Conservation (phyloP, 345 rosid genomes). For the Gossypium sturtianum region DNA sequence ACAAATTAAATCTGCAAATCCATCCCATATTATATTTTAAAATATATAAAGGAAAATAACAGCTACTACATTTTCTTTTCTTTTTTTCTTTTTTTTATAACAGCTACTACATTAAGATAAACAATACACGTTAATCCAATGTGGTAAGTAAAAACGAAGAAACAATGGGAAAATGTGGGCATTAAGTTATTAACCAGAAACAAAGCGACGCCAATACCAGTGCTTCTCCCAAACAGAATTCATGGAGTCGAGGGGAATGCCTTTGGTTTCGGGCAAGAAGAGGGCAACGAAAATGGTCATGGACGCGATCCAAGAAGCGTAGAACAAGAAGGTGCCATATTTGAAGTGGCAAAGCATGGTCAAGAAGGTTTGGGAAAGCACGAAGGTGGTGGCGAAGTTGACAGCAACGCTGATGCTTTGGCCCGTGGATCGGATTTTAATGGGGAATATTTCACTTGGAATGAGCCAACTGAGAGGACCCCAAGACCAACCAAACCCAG, state of each 20-base stretch:
- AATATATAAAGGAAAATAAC: neutral
- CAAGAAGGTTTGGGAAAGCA: conserved; percentile 52
- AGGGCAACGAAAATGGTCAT: conserved; percentile 49
- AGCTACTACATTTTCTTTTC: neutral
- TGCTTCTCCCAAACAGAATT: conserved; percentile 49
- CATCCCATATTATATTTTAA: neutral
- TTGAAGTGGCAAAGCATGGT: conserved; percentile 62
- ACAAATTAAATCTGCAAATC: too few relatives aligned
- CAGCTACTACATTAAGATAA: neutral
- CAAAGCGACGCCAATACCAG: conserved; percentile 59
- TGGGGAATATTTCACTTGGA: conserved; percentile 66
- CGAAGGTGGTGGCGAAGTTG: conserved; percentile 43
- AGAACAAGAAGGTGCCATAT: conserved; percentile 53
- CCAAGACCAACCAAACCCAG: conserved; percentile 80
- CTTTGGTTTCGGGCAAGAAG: conserved; percentile 64
- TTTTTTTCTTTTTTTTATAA: too few relatives aligned
- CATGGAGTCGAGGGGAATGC: conserved; percentile 54
- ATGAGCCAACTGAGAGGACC: conserved; percentile 60
- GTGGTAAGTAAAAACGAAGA: neutral
- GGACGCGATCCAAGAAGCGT: conserved; percentile 46
- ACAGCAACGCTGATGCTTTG: conserved; percentile 53
- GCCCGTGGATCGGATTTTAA: conserved; percentile 55
- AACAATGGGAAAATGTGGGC: neutral
- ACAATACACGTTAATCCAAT: neutral
- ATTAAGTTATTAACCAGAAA: neutral